These are phyloP conservation scores for Turnera subulata DNA, from an alignment of 345 rosid species.

Conservation along the genomic window DNA sequence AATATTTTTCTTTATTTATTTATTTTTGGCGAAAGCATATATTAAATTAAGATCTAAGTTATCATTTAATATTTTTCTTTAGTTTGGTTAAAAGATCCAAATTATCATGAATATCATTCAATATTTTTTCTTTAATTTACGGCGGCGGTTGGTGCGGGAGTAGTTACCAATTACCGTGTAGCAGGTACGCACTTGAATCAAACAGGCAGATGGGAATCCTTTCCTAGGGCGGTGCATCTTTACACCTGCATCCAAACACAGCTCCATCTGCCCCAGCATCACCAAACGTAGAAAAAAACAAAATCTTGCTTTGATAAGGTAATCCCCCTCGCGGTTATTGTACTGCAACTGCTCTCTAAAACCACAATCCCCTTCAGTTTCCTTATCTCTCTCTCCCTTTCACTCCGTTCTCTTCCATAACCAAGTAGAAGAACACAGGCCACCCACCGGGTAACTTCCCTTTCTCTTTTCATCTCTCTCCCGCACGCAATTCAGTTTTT, in stretches of 20 bases:
- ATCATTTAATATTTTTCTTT: too few species aligned
- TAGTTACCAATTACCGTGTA: too few species aligned
- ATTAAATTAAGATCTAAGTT: too few species aligned
- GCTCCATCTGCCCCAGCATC: neutral
- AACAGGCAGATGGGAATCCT: neutral
- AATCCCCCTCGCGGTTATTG: neutral
- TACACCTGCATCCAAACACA: neutral
- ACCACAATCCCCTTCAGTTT: neutral
- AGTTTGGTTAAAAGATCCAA: too few species aligned
- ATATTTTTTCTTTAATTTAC: too few species aligned
- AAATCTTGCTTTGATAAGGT: conserved; percentile 8
- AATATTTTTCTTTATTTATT: too few species aligned
- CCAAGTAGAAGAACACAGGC: conserved; percentile 3
- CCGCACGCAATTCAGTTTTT: neutral
- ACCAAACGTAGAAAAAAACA: neutral
- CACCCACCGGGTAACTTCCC: neutral
- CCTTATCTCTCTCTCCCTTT: neutral
- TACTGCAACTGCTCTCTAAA: neutral
- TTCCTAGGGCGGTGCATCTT: neutral
- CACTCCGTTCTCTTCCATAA: neutral
- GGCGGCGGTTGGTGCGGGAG: too few species aligned
- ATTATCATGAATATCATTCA: too few species aligned
- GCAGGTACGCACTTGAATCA: too few species aligned
- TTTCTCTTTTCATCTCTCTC: neutral
- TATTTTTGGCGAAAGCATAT: too few species aligned